Evolutionary conservation across 2,329 filamentous ascomycete genomes (phyloP).

Genomic region (Diaporthe helianthi): DNA sequence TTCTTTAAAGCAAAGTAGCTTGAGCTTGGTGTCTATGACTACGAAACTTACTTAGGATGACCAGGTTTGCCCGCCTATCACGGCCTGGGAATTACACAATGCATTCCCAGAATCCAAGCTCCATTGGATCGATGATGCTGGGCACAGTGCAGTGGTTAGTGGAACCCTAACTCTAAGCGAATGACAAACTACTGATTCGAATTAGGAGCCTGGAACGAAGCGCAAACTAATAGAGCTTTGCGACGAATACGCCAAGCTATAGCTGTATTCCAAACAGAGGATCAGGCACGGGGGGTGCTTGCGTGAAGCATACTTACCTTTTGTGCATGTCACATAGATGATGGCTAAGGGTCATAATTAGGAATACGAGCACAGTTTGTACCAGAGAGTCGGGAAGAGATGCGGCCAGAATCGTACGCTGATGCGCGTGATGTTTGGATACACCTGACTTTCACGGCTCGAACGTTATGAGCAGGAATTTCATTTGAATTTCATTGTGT

Average conservation of each 20-base stretch:
- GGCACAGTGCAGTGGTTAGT: constrained; percentile 10
- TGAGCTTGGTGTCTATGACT: neutral
- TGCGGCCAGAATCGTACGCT: neutral
- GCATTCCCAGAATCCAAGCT: constrained; percentile 10
- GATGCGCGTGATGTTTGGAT: neutral
- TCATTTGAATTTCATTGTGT: too few species aligned
- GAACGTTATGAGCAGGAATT: too few species aligned
- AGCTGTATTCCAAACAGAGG: neutral
- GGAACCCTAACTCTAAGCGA: neutral
- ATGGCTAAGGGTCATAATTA: neutral
- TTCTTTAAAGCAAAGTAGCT: neutral
- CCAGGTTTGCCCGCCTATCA: constrained; percentile 7
- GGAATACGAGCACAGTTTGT: neutral
- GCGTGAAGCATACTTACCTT: neutral
- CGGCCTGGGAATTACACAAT: constrained; percentile 10
- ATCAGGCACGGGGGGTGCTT: neutral
- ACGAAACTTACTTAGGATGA: neutral
- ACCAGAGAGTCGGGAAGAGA: neutral
- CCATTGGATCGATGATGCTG: constrained; percentile 12
- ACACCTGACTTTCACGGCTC: too few species aligned
- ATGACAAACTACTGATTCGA: neutral
- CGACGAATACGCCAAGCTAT: constrained; percentile 1
- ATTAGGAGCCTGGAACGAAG: constrained; percentile 19
- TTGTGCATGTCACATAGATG: neutral
- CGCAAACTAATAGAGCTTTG: neutral